A percentile compares a stretch with the other conserved stretches of the same genome.
phyloP scores from a whole-genome alignment of 495 filamentous ascomycete genomes.

The Ascobolus immersus region DNA sequence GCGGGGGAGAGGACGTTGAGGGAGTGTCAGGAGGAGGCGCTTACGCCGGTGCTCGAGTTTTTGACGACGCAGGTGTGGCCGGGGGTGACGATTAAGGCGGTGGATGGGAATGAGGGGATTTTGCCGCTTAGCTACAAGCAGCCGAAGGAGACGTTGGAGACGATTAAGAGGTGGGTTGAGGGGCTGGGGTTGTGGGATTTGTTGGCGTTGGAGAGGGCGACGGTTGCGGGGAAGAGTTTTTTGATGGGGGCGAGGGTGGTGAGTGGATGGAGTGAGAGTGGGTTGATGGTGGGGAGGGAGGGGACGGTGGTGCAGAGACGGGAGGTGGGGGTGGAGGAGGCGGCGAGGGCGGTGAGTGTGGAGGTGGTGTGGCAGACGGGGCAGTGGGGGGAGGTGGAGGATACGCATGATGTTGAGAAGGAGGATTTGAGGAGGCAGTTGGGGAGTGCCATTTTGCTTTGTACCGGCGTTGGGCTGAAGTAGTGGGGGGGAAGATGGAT shows the following conservation, averaged over 20 bases:
- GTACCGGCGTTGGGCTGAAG: too few relatives aligned
- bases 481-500: too few relatives aligned
- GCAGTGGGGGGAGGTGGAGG: conserved; percentile 89
- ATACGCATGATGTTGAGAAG: conserved; percentile 90
- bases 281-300: conserved; percentile 16
- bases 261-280: conserved; percentile 67
- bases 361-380: conserved; percentile 81
- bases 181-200: conserved; percentile 50
- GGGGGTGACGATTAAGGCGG: conserved; percentile 46
- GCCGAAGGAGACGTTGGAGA: conserved; percentile 40
- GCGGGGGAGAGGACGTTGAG: conserved; percentile 30
- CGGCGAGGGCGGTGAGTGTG: conserved; percentile 46
- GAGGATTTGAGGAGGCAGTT: conserved; percentile 76
- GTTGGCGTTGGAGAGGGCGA: conserved; percentile 58
- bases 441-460: too few relatives aligned
- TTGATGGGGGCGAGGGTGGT: conserved; percentile 50
- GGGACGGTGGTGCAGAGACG: conserved; percentile 5
- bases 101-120: conserved; percentile 47
- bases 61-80: conserved; percentile 61
- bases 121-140: conserved; percentile 34
- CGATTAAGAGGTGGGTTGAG: conserved; percentile 55
- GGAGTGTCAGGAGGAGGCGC: conserved; percentile 40
- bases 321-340: conserved; percentile 35
- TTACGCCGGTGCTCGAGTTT: conserved; percentile 40
- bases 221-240: conserved; percentile 66